A percentile compares a stretch with the other conserved stretches of the same genome.
Evolutionary conservation across 257 asterid species (phyloP).

Genomic region (Nyctanthes arbortristis): DNA sequence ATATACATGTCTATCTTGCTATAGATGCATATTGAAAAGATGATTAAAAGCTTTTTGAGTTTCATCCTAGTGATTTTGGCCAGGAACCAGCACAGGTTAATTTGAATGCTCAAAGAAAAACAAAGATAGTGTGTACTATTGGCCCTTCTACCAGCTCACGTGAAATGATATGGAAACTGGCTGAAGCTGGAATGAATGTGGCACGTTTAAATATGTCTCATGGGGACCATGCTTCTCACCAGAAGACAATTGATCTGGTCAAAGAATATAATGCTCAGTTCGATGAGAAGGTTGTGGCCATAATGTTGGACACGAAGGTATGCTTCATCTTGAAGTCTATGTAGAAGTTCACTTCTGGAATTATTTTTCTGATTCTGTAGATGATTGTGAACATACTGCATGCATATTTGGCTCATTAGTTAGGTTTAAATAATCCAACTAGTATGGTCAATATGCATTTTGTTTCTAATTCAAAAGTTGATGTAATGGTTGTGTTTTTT

Average conservation of each 20-base stretch:
- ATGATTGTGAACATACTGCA: neutral
- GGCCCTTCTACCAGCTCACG: conserved; percentile 97
- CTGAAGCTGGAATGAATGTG: conserved; percentile 95
- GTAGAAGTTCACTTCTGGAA: neutral
- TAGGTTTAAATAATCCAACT: neutral
- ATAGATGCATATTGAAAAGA: neutral
- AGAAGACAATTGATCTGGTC: conserved; percentile 86
- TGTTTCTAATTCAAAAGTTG: neutral
- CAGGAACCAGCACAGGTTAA: conserved; percentile 34
- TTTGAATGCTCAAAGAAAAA: conserved; percentile 62
- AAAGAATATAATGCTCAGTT: conserved; percentile 90
- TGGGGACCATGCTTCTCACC: conserved; percentile 96
- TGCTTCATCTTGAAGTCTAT: conserved; percentile 13
- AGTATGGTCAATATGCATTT: neutral
- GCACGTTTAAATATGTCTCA: conserved; percentile 98
- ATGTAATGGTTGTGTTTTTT: neutral
- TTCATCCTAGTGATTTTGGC: conserved; percentile 50
- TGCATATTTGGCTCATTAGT: neutral
- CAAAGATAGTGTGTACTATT: conserved; percentile 93
- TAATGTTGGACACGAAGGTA: conserved; percentile 99
- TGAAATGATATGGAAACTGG: conserved; percentile 98
- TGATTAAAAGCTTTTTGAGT: conserved; percentile 23
- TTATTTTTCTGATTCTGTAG: neutral
- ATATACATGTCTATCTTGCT: neutral
- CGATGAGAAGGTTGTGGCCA: conserved; percentile 79